Percentiles rank a stretch among this genome's conserved stretches.
phyloP scores from a whole-genome alignment of 2,329 filamentous ascomycete species.

The Ceratocystis harringtonii region DNA sequence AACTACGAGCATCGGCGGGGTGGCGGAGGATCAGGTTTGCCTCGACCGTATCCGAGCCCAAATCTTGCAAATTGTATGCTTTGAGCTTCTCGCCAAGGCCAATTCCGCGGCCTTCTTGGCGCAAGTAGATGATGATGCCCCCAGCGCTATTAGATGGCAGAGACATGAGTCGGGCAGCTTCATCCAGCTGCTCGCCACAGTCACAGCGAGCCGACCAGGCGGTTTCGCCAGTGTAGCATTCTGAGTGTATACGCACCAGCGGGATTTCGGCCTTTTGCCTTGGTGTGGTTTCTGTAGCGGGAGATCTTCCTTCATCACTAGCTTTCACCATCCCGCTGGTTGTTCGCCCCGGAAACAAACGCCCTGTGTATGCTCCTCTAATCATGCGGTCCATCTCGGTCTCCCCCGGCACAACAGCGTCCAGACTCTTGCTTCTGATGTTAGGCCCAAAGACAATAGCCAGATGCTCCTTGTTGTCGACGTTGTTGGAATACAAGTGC shows the following conservation, averaged over 20 bases:
- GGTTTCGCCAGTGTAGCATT: conserved; percentile 97
- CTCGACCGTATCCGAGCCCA: conserved; percentile 95
- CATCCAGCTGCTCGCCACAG: conserved; percentile 93
- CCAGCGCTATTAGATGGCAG: conserved; percentile 47
- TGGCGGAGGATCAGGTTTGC: conserved; percentile 83
- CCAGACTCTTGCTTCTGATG: conserved; percentile 60
- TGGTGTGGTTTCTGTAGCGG: neutral
- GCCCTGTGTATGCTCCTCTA: conserved; percentile 78
- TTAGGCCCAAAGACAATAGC: conserved; percentile 89
- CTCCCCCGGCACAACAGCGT: conserved; percentile 58
- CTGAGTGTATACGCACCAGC: conserved; percentile 86
- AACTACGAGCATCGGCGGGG: conserved; percentile 85
- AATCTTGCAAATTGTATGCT: conserved; percentile 92
- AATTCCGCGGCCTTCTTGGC: conserved; percentile 91
- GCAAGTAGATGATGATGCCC: conserved; percentile 87
- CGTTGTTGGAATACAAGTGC: conserved; percentile 83
- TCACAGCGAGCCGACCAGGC: conserved; percentile 97
- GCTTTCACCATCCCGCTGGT: conserved; percentile 46
- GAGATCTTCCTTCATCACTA: neutral
- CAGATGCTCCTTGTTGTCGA: conserved; percentile 89
- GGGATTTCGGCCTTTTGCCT: conserved; percentile 28
- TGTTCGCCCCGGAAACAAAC: conserved; percentile 70
- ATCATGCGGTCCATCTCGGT: conserved; percentile 88
- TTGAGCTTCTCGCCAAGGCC: conserved; percentile 92
- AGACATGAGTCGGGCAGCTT: conserved; percentile 87